Base-by-base conservation (phyloP, 306 rosid genomes). In the Alnus glutinosa region DNA sequence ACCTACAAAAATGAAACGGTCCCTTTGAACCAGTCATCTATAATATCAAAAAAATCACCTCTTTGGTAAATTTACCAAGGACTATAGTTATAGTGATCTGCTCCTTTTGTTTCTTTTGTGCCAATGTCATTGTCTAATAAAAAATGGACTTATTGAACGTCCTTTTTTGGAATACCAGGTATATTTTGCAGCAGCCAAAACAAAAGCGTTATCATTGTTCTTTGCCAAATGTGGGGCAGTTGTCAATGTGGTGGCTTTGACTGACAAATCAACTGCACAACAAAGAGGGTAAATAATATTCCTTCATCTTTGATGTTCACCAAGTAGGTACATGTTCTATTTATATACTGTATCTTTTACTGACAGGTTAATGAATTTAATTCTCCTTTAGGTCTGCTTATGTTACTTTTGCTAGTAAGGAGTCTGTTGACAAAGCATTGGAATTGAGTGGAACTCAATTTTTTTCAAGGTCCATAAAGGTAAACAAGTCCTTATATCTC, bases 131-230 rank as follows among this genome's bases (percentile, higher is more conserved):
- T 7, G 9, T 55, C 34, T 64, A 36, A 15, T 36, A 37, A 67
- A 48, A 8, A 18, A 7, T 42, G 7, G 72, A 42, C 48, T 42
- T n/a, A 14, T 42, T 61, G 12, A 63, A 3, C 7, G 4, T 67
- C 16, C 18, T 67, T 51, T 5, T 67, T 9, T 67, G 72, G 72
- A 39, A 63, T 51, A 63, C 10, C 78, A 82, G 81, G 78, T 82
- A 52, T 81, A 82, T 77, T 82, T 77, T 77, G 77, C 85, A n/a
- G 85, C 78, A 73, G 64, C 85, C 30, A 66, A 58, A 15, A 75
- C 72, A 64, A 75, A 77, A 54, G 78, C 75, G 13, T 77, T 82
- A 59, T 77, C 78, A n/a, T 73, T 32, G 36, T 64, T 51, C 61
- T 82, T 82, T 63, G 62, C 78, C 71, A 77, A 77, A 50, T 77